Base-by-base conservation (phyloP, 495 filamentous ascomycete genomes). In the Pyronema omphalodes region DNA sequence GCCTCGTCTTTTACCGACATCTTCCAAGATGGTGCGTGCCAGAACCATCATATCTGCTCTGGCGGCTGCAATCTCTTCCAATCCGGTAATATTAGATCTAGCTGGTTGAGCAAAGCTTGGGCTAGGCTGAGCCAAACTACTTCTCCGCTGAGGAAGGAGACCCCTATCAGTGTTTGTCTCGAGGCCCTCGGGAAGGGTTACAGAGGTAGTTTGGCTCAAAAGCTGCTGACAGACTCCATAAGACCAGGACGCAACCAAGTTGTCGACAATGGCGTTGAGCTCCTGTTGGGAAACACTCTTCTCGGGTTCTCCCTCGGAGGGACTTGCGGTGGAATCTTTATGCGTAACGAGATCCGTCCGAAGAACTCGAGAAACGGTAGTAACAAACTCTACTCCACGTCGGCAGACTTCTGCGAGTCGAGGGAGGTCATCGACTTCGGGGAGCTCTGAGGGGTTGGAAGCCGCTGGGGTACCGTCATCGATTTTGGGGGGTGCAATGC, bases 171-270 rank as follows among this genome's bases (percentile, higher is more conserved):
- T 0, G 55, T 18, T 35, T 33, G 37, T 40, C 9, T 52, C 39
- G 9, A 57, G 15, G 14, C 61, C 62, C 44, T 65, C 57, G 4
- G 59, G 14, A 11, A 54, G 54, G 23, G 67, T 54, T 7, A 65
- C 44, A 18, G 66, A 62, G 23, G 55, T 56, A 8, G 60, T 60
- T 51, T 69, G 66, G 7, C 58, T 52, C 7, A 68, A 60, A 12
- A 65, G 37, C 44, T 65, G 62, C 46, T 58, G 40, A 39, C 62
- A 65, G 11, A 64, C 81, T 23, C 83, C 79, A 63, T 86, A 94
- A 7, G 78, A 82, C 76, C 89, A 95, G 0, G 86, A 87, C 5
- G 80, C 80, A 7, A 94, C 80, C 4, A 95, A 62, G 60, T 91
- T 87, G 60, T 88, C 83, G 44, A 91, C 76, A 12, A 86, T 74